Conservation (phyloP, 345 rosid species). For the Gossypioides kirkii region DNA sequence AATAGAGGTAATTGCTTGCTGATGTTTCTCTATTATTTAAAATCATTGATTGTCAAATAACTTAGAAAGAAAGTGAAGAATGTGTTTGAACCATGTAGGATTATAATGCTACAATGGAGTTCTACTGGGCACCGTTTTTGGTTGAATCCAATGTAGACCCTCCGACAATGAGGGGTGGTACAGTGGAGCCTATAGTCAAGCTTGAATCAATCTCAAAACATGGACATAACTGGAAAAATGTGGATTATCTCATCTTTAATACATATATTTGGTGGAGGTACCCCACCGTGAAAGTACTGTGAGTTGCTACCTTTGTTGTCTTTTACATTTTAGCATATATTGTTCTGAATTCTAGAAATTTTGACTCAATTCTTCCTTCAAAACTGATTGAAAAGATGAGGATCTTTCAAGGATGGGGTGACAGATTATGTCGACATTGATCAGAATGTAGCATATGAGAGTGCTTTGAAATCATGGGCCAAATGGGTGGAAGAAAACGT, state of each 20-base stretch:
- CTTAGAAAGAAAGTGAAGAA: background rate
- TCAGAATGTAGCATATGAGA: conserved; percentile 37
- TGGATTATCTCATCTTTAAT: conserved; percentile 52
- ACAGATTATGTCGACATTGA: conserved; percentile 52
- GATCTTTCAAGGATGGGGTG: conserved; percentile 47
- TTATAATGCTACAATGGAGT: conserved; percentile 49
- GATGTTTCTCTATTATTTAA: background rate
- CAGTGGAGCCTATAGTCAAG: conserved; percentile 31
- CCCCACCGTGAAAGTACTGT: conserved; percentile 44
- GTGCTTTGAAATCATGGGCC: conserved; percentile 58
- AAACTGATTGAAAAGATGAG: conserved; percentile 34
- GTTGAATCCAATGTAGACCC: conserved; percentile 61
- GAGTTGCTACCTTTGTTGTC: background rate
- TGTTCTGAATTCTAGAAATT: background rate
- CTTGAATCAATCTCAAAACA: conserved; percentile 55
- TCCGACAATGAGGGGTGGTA: conserved; percentile 45
- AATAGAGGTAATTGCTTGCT: conserved; percentile 32
- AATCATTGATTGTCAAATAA: background rate
- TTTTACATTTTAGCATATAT: background rate
- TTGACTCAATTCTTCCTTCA: background rate
- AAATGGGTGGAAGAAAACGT: conserved; percentile 67
- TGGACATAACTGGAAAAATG: conserved; percentile 50
- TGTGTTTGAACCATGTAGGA: conserved; percentile 30
- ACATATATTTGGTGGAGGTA: conserved; percentile 66
- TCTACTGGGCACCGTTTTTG: conserved; percentile 68